A percentile compares a stretch with the other conserved stretches of the same genome.
Evolutionary conservation across 139 green algal genomes (phyloP).

Genomic region (Chlorella sp.): DNA sequence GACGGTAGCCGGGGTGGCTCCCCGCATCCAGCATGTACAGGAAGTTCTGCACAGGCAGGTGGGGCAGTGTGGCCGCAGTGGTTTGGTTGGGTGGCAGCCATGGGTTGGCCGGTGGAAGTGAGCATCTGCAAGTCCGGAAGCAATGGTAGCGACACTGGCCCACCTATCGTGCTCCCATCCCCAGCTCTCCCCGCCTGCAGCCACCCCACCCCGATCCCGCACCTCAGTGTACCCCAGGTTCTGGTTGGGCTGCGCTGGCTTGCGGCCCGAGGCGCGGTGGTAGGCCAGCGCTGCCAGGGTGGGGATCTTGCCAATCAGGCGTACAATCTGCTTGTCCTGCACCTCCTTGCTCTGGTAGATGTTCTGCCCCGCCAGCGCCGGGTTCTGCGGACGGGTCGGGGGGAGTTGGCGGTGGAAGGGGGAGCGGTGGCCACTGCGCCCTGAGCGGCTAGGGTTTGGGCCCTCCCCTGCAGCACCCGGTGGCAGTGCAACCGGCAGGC

Average conservation of each 20-base stretch:
- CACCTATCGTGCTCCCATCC: not conserved
- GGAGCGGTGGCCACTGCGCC: not conserved
- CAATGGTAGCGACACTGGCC: not conserved
- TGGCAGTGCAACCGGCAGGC: not conserved
- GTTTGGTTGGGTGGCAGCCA: too few relatives aligned
- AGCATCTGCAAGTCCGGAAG: too few relatives aligned
- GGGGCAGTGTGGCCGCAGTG: too few relatives aligned
- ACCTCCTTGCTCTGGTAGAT: slow-evolving; percentile 92
- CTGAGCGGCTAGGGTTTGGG: too few relatives aligned
- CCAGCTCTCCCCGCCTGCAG: too few relatives aligned
- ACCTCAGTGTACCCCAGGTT: slow-evolving; percentile 90
- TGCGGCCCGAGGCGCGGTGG: slow-evolving; percentile 90
- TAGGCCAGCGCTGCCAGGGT: slow-evolving; percentile 94
- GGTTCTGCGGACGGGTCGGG: slow-evolving; percentile 79
- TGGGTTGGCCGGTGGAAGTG: too few relatives aligned
- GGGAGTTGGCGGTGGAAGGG: not conserved
- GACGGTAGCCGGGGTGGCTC: slow-evolving; percentile 75
- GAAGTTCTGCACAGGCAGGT: slow-evolving; percentile 53
- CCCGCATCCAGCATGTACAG: slow-evolving; percentile 98
- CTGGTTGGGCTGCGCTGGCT: slow-evolving; percentile 81
- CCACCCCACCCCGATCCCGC: not conserved
- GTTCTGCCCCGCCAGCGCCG: slow-evolving; percentile 88
- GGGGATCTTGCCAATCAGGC: slow-evolving; percentile 90
- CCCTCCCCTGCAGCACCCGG: too few relatives aligned
- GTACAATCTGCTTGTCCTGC: slow-evolving; percentile 97